phyloP scores from a whole-genome alignment of 768 basidiomycete genomes.

The Candolleomyces eurysporus region DNA sequence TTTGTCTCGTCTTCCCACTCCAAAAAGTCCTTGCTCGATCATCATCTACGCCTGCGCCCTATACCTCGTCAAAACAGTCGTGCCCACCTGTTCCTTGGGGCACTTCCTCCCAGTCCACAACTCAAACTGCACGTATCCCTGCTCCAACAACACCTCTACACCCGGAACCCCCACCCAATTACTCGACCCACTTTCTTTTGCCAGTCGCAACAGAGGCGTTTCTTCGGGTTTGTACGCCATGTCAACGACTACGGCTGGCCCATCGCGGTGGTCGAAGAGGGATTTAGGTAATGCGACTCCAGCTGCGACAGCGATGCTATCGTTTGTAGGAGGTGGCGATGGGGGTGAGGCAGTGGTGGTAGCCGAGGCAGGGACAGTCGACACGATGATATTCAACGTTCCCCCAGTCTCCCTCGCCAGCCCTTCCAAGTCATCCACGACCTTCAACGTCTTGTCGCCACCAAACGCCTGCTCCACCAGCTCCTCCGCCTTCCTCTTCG shows the following conservation, averaged over 20 bases:
- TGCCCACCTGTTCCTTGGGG: slow-evolving; percentile 44
- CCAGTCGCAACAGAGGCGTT: slow-evolving; percentile 77
- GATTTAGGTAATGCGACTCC: slow-evolving; percentile 42
- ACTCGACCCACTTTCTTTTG: slow-evolving; percentile 33
- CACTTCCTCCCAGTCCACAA: slow-evolving; percentile 73
- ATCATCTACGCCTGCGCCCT: slow-evolving; percentile 14
- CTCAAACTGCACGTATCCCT: slow-evolving; percentile 84
- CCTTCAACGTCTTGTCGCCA: slow-evolving; percentile 21
- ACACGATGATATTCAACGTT: slow-evolving; percentile 73
- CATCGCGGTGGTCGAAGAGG: slow-evolving; percentile 52
- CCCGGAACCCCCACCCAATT: slow-evolving; percentile 78
- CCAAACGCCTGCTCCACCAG: slow-evolving; percentile 66
- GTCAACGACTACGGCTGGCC: slow-evolving; percentile 75
- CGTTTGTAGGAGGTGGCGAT: slow-evolving; percentile 13
- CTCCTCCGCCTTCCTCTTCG: slow-evolving; percentile 65
- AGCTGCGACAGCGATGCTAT: slow-evolving; percentile 32
- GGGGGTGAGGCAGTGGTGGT: slow-evolving; percentile 26
- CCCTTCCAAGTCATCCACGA: slow-evolving; percentile 57
- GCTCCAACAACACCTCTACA: slow-evolving; percentile 82
- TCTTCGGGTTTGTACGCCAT: slow-evolving; percentile 91
- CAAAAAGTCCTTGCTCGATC: not conserved
- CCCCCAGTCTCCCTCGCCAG: slow-evolving; percentile 51
- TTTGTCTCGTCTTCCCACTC: no score
- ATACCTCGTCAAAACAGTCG: slow-evolving; percentile 46
- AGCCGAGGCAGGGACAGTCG: slow-evolving; percentile 81